phyloP scores from a whole-genome alignment of 768 basidiomycete species.

The Auricularia cornea region DNA sequence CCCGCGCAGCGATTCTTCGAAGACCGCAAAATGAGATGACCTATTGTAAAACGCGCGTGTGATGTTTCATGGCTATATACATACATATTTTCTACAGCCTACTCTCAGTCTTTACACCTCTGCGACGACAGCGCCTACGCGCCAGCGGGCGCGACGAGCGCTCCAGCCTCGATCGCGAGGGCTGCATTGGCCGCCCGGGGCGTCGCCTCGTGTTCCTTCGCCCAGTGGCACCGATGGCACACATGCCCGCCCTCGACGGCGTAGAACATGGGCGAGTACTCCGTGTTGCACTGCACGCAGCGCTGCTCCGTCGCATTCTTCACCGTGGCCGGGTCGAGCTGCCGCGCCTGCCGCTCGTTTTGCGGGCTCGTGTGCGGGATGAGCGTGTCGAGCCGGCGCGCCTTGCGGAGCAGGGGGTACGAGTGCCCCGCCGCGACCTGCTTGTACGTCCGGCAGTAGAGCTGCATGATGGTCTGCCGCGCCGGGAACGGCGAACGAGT shows the following conservation, averaged over 20 bases:
- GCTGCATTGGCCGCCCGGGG: not conserved
- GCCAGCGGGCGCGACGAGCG: not conserved
- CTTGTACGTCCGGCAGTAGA: conserved; percentile 81
- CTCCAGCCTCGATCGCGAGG: not conserved
- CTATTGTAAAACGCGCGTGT: conserved; percentile 5
- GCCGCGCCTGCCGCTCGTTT: not conserved
- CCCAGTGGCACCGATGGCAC: conserved; percentile 40
- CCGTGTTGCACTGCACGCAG: conserved; percentile 57
- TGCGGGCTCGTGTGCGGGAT: conserved; percentile 21
- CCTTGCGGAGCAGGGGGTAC: conserved; percentile 84
- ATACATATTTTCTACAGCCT: not conserved
- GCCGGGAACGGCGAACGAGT: no score
- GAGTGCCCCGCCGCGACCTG: conserved; percentile 61
- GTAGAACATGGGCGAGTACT: conserved; percentile 73
- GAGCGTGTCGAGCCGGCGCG: conserved; percentile 69
- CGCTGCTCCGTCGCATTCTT: conserved; percentile 21
- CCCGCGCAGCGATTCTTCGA: conserved; percentile 70
- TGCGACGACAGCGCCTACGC: not conserved
- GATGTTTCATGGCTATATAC: not conserved
- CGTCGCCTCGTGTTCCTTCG: not conserved
- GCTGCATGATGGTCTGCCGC: conserved; percentile 88
- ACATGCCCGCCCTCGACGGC: conserved; percentile 24
- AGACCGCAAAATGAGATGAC: conserved; percentile 66
- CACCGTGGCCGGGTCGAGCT: not conserved
- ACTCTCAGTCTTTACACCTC: no score